These are phyloP conservation scores for Colletotrichum sp. DNA, from an alignment of 2,329 filamentous ascomycete genomes.

Conservation along the genomic window DNA sequence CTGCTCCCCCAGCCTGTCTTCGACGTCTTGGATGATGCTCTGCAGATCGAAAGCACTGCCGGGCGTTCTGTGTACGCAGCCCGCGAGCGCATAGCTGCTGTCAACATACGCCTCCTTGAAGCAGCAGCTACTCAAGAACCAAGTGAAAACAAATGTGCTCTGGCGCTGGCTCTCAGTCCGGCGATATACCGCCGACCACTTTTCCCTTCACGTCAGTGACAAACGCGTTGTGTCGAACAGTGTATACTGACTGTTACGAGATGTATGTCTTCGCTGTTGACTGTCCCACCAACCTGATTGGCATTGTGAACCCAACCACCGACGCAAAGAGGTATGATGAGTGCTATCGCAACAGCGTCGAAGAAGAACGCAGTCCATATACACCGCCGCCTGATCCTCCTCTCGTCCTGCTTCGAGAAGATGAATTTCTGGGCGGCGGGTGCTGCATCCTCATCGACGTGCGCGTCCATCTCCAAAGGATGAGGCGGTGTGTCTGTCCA, in stretches of 20 bases:
- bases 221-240: neutral
- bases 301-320: neutral
- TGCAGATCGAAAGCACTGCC: conserved; percentile 6
- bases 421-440: conserved; percentile 3
- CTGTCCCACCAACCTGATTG: neutral
- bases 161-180: neutral
- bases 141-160: neutral
- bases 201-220: neutral
- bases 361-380: neutral
- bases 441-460: neutral
- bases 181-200: conserved; percentile 5
- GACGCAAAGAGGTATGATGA: conserved; percentile 4
- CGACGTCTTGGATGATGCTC: neutral
- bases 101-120: neutral
- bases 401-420: conserved; percentile 1
- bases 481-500: neutral
- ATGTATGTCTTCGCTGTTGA: neutral
- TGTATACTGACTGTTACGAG: conserved; percentile 2
- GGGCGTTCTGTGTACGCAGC: neutral
- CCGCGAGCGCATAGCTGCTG: neutral
- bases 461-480: neutral
- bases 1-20: neutral
- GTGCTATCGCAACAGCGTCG: neutral
- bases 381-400: neutral
- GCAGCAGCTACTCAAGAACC: conserved; percentile 7